Percentiles rank a stretch among this genome's conserved stretches.
These are phyloP conservation scores for Candida ortonii DNA, from an alignment of 805 yeast species.

Conservation along the genomic window DNA sequence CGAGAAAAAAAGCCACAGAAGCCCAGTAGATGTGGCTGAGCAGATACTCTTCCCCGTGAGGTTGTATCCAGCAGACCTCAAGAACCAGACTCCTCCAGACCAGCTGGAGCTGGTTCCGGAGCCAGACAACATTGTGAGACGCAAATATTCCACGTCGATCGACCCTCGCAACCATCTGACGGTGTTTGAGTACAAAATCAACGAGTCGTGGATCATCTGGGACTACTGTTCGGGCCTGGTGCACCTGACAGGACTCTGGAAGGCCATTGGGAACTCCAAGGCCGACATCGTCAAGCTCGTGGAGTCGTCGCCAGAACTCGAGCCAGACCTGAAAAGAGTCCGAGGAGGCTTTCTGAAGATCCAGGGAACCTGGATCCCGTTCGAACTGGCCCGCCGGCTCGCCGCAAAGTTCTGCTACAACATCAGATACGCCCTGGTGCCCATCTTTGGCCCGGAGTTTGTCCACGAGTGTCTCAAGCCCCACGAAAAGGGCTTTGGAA, in stretches of 20 bases:
- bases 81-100: constrained; percentile 18
- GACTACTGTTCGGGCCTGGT: constrained; percentile 82
- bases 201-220: constrained; percentile 80
- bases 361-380: constrained; percentile 94
- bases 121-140: constrained; percentile 23
- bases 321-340: constrained; percentile 63
- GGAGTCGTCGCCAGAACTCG: constrained; percentile 64
- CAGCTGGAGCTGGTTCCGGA: constrained; percentile 24
- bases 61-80: constrained; percentile 14
- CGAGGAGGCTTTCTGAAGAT: constrained; percentile 90
- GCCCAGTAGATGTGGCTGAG: constrained; percentile 6
- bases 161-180: constrained; percentile 68
- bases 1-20: constrained; percentile 1
- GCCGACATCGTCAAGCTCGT: constrained; percentile 75
- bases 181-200: constrained; percentile 68
- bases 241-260: constrained; percentile 87
- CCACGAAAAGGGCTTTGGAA: constrained; percentile 61
- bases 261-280: constrained; percentile 63
- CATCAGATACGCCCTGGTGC: constrained; percentile 71
- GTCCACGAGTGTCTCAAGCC: constrained; percentile 60
- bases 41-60: constrained; percentile 28
- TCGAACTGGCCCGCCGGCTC: constrained; percentile 58
- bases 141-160: constrained; percentile 68
- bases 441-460: constrained; percentile 73
- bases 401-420: constrained; percentile 76